Evolutionary conservation across 208 protist species (phyloP).

Genomic region (Strigomonas oncopelti): DNA sequence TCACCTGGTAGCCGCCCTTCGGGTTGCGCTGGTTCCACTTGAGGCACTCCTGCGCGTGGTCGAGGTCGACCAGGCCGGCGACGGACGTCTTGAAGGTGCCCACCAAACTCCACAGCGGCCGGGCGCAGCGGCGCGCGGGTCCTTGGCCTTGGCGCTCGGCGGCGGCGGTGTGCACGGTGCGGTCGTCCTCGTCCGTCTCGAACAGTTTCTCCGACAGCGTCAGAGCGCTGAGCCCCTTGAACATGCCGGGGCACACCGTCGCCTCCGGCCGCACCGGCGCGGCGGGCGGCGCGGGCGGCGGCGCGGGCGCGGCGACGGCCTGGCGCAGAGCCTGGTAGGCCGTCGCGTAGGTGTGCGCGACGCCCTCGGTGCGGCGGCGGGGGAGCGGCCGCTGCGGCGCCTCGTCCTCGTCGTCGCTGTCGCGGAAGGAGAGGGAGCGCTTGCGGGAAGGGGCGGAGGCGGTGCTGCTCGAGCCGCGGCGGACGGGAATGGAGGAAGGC

Average conservation of each 20-base stretch:
- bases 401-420: conserved; percentile 2
- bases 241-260: conserved; percentile 43
- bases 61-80: conserved; percentile 54
- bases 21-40: conserved; percentile 76
- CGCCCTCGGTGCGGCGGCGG: neutral
- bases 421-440: conserved; percentile 19
- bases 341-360: neutral
- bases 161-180: neutral
- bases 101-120: conserved; percentile 73
- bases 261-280: neutral
- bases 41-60: conserved; percentile 50
- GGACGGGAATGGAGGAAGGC: conserved; percentile 19
- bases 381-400: conserved; percentile 2
- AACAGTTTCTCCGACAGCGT: conserved; percentile 52
- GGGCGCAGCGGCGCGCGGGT: conserved; percentile 38
- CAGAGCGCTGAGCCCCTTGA: conserved; percentile 58
- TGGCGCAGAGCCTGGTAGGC: neutral
- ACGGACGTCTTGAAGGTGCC: conserved; percentile 78
- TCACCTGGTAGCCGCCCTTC: conserved; percentile 56
- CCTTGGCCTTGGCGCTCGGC: neutral
- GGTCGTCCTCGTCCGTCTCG: conserved; percentile 10
- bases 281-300: neutral
- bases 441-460: conserved; percentile 5
- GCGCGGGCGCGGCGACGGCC: neutral
- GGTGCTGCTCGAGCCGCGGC: neutral